phyloP scores from a whole-genome alignment of 495 filamentous ascomycete genomes.

The Hypoxylon fuscum region DNA sequence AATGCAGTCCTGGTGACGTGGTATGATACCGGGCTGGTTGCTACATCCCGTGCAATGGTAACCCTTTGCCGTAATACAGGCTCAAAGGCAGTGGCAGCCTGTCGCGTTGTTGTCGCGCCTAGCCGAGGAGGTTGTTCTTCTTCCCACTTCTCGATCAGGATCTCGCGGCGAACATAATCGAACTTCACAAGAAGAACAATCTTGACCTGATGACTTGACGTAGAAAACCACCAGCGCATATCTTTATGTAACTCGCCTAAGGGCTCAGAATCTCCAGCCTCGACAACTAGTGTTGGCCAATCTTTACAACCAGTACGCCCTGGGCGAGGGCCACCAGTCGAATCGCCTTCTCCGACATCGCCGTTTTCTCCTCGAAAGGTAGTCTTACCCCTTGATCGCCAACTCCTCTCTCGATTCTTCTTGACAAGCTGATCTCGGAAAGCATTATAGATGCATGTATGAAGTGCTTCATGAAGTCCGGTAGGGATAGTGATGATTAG shows the following conservation, averaged over 20 bases:
- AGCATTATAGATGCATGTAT: neutral
- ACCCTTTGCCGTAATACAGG: neutral
- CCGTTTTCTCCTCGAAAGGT: slow-evolving; percentile 1
- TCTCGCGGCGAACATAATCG: neutral
- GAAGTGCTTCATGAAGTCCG: neutral
- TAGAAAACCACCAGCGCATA: neutral
- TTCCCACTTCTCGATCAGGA: slow-evolving; percentile 6
- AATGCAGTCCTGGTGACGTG: neutral
- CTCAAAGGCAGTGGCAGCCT: neutral
- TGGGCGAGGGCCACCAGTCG: neutral
- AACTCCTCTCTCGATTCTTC: neutral
- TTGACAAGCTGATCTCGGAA: neutral
- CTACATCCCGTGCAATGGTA: slow-evolving; percentile 1
- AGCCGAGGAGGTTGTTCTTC: neutral
- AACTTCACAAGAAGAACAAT: slow-evolving; percentile 4
- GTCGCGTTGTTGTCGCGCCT: neutral
- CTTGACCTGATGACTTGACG: slow-evolving; percentile 5
- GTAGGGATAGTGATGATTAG: slow-evolving; percentile 5
- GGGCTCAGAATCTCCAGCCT: slow-evolving; percentile 2
- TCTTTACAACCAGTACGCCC: neutral
- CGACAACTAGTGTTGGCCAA: slow-evolving; percentile 5
- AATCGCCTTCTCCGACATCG: too few species aligned
- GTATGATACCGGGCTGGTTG: neutral
- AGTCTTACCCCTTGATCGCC: neutral
- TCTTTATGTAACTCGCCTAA: neutral